These are phyloP conservation scores for Lachnellula cervina DNA, from an alignment of 2,329 filamentous ascomycete genomes.

Conservation along the genomic window DNA sequence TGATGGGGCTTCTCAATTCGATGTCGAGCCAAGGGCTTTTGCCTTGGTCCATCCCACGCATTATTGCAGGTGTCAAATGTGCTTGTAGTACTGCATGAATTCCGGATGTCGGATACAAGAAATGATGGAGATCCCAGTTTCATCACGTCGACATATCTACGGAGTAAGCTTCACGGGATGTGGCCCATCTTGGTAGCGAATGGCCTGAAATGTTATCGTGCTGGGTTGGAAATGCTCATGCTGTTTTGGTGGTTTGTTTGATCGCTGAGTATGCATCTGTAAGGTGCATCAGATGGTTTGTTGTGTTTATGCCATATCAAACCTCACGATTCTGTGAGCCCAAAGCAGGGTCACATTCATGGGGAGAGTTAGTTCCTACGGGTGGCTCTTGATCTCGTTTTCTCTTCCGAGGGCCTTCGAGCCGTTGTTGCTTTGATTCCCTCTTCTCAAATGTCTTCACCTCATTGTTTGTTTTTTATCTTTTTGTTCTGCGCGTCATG, in stretches of 20 bases:
- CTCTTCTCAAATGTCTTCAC: slow-evolving; percentile 5
- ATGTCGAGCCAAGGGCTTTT: slow-evolving; percentile 1
- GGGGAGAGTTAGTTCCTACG: neutral
- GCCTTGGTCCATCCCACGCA: neutral
- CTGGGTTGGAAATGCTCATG: slow-evolving; percentile 5
- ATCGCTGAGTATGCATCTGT: slow-evolving; percentile 16
- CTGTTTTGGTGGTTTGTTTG: slow-evolving; percentile 14
- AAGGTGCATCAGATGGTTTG: slow-evolving; percentile 14
- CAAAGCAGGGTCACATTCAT: neutral
- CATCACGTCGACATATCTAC: slow-evolving; percentile 3
- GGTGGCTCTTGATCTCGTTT: neutral
- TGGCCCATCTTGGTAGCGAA: neutral
- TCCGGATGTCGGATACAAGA: slow-evolving; percentile 11
- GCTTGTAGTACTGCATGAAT: slow-evolving; percentile 15
- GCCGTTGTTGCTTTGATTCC: slow-evolving; percentile 5
- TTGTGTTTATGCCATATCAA: slow-evolving; percentile 18
- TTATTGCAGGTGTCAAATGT: neutral
- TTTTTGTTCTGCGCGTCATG: slow-evolving; percentile 21
- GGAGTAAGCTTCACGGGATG: slow-evolving; percentile 13
- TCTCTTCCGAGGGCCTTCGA: neutral
- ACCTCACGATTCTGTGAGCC: slow-evolving; percentile 8
- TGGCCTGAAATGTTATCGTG: neutral
- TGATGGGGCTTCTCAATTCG: slow-evolving; percentile 5
- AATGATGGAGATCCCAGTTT: too few relatives aligned
- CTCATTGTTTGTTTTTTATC: slow-evolving; percentile 10